These are phyloP conservation scores for Amaranthus hypochondriacus DNA, from an alignment of 148 eudicot species.

Conservation along the genomic window DNA sequence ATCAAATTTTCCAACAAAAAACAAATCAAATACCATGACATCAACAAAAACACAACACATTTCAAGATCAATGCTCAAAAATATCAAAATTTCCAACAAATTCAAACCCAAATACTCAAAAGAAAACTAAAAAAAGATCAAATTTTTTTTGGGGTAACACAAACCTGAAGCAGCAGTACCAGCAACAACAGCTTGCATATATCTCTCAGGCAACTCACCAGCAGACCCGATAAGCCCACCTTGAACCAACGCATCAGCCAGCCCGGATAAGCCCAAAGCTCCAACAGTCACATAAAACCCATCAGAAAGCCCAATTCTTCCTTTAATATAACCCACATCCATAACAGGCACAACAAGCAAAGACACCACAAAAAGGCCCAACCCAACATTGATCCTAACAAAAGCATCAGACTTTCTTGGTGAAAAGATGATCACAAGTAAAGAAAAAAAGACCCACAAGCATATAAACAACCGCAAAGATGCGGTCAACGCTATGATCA, in stretches of 20 bases:
- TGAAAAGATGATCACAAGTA: slow-evolving; percentile 39
- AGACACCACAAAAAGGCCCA: slow-evolving; percentile 48
- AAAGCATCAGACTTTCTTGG: slow-evolving; percentile 12
- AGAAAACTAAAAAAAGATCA: slow-evolving; percentile 7
- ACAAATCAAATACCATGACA: background rate
- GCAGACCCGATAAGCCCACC: slow-evolving; percentile 71
- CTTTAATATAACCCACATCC: slow-evolving; percentile 56
- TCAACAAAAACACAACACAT: background rate
- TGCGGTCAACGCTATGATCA: slow-evolving; percentile 52
- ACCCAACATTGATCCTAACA: slow-evolving; percentile 60
- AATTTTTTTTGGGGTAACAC: background rate
- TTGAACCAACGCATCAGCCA: slow-evolving; percentile 81
- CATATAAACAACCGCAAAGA: slow-evolving; percentile 63
- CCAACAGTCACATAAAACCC: slow-evolving; percentile 67
- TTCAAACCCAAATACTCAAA: background rate
- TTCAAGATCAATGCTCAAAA: background rate
- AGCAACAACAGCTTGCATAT: slow-evolving; percentile 75
- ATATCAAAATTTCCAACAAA: background rate
- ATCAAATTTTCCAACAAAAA: background rate
- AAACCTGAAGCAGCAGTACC: slow-evolving; percentile 83
- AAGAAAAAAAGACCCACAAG: slow-evolving; percentile 35
- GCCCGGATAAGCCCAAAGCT: slow-evolving; percentile 50
- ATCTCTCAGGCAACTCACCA: slow-evolving; percentile 73
- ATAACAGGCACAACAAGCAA: slow-evolving; percentile 56
- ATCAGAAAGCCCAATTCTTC: slow-evolving; percentile 42